phyloP scores from a whole-genome alignment of 176 grass and related monocot genomes.

The Bonia amplexicaulis region DNA sequence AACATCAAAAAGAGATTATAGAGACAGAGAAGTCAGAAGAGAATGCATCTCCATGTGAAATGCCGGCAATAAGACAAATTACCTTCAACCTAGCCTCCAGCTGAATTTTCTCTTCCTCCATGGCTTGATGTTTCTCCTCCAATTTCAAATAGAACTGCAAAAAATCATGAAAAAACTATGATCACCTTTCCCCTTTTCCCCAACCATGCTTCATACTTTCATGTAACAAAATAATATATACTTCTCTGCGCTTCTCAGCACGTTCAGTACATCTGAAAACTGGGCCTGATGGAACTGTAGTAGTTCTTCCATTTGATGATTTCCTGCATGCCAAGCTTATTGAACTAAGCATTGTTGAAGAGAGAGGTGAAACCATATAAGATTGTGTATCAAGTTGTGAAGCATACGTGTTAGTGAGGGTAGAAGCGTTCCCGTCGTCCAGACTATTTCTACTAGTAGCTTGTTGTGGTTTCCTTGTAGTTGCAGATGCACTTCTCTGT shows the following conservation, averaged over 20 bases:
- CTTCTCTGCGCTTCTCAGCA: slow-evolving; percentile 89
- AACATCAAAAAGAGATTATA: neutral
- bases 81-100: slow-evolving; percentile 80
- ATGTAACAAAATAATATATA: slow-evolving; percentile 23
- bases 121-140: slow-evolving; percentile 91
- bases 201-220: neutral
- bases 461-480: slow-evolving; percentile 40
- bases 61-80: neutral
- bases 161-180: neutral
- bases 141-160: slow-evolving; percentile 82
- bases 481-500: slow-evolving; percentile 38
- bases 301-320: slow-evolving; percentile 45
- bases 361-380: neutral
- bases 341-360: neutral
- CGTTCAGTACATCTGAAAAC: slow-evolving; percentile 76
- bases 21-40: neutral
- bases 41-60: neutral
- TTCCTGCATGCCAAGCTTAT: slow-evolving; percentile 5
- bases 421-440: slow-evolving; percentile 23
- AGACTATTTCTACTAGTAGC: slow-evolving; percentile 20
- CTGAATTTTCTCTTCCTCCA: slow-evolving; percentile 77
- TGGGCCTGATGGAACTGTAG: slow-evolving; percentile 65
- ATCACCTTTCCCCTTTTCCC: neutral
- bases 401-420: slow-evolving; percentile 18
- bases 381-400: neutral